These are phyloP conservation scores for Mimosa pudica DNA, from an alignment of 306 rosid genomes.

Conservation along the genomic window DNA sequence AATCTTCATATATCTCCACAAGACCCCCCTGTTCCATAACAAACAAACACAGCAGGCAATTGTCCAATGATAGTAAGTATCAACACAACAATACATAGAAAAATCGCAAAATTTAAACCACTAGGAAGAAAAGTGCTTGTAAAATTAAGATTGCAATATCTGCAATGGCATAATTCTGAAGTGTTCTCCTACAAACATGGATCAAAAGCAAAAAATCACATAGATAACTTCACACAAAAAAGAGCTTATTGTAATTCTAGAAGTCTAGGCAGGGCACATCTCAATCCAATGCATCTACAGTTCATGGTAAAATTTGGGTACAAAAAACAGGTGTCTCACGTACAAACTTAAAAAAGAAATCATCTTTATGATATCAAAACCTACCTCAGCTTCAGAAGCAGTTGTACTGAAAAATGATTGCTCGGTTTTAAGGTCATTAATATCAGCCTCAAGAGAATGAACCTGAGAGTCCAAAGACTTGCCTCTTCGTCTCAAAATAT, in stretches of 20 bases:
- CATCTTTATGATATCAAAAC: conserved; percentile 10
- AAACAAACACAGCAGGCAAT: conserved; percentile 5
- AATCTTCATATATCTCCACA: conserved; percentile 81
- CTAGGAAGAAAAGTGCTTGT: conserved; percentile 10
- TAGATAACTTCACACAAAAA: background rate
- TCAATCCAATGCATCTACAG: background rate
- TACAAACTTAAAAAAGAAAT: background rate
- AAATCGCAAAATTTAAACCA: conserved; percentile 1
- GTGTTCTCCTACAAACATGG: background rate
- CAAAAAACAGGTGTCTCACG: conserved; percentile 10
- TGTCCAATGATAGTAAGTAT: conserved; percentile 22
- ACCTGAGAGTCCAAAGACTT: conserved; percentile 67
- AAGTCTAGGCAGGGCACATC: background rate
- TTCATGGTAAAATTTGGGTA: background rate
- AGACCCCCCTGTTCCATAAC: conserved; percentile 66
- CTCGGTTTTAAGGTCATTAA: conserved; percentile 66
- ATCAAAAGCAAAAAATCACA: background rate
- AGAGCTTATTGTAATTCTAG: background rate
- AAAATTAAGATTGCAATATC: background rate
- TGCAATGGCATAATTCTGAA: background rate
- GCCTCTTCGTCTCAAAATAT: conserved; percentile 80
- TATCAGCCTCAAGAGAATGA: conserved; percentile 61
- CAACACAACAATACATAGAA: conserved; percentile 19
- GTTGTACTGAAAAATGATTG: conserved; percentile 63
- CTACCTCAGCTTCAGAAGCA: conserved; percentile 63